Conservation (phyloP, 2,329 filamentous ascomycete species). For the Colletotrichum sp. region DNA sequence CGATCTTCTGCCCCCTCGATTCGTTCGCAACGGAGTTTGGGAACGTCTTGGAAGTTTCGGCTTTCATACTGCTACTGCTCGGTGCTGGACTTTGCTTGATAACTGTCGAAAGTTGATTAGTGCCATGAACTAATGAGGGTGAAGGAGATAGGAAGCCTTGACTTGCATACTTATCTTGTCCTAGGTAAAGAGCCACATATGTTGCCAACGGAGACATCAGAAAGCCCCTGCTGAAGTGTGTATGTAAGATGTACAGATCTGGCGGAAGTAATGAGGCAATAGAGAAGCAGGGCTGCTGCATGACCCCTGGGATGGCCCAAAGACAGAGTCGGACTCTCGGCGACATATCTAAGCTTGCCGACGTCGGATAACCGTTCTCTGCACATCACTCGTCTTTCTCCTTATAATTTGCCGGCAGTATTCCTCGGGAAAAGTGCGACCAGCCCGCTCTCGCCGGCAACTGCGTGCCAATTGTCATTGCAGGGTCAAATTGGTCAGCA, state of each 20-base stretch:
- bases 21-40: rapidly evolving
- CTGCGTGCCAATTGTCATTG: rapidly evolving
- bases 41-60: rapidly evolving
- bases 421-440: background rate
- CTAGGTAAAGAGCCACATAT: background rate
- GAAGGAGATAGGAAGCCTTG: rapidly evolving
- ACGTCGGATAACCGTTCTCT: background rate
- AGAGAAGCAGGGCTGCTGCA: background rate
- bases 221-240: rapidly evolving
- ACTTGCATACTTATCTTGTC: background rate
- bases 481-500: background rate
- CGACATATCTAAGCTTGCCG: background rate
- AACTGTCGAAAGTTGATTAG: background rate
- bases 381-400: background rate
- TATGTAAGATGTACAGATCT: background rate
- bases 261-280: background rate
- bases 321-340: background rate
- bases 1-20: background rate
- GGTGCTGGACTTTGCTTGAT: background rate
- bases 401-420: background rate
- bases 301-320: background rate
- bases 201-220: background rate
- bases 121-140: background rate
- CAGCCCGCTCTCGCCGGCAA: background rate
- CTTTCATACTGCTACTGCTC: background rate